These are phyloP conservation scores for Novymonas esmeraldas DNA, from an alignment of 208 protist genomes.

Conservation along the genomic window DNA sequence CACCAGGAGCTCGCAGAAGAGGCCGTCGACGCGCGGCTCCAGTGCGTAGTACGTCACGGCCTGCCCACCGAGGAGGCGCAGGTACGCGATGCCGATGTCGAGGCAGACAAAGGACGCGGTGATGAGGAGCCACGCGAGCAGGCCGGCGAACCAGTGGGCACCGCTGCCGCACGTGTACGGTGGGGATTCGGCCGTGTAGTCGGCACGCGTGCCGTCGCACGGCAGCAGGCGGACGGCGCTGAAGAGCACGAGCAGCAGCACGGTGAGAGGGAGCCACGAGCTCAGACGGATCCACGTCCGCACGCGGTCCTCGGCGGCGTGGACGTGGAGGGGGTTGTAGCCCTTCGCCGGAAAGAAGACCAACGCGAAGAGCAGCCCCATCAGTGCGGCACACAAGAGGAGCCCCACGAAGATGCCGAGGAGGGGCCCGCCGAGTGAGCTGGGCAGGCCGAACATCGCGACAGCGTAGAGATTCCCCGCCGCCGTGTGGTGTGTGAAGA, in stretches of 20 bases:
- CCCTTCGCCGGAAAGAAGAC: constrained; percentile 17
- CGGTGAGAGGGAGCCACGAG: constrained; percentile 22
- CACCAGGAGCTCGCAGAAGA: constrained; percentile 31
- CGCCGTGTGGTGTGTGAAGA: constrained; percentile 28
- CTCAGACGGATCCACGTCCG: constrained; percentile 12
- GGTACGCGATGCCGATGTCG: constrained; percentile 11
- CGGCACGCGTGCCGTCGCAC: constrained; percentile 12
- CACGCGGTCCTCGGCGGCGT: constrained; percentile 7
- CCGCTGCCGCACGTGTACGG: constrained; percentile 16
- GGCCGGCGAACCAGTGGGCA: constrained; percentile 7
- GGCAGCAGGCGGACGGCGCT: constrained; percentile 12
- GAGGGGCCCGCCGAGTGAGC: not conserved
- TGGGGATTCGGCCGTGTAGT: not conserved
- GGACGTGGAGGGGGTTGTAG: constrained; percentile 19
- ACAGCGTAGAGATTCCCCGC: constrained; percentile 18
- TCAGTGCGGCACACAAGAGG: constrained; percentile 13
- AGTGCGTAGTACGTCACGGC: constrained; percentile 29
- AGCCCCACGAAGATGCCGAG: constrained; percentile 8
- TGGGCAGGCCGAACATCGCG: constrained; percentile 19
- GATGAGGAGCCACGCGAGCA: constrained; percentile 15
- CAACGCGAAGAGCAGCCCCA: constrained; percentile 2
- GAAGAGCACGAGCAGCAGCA: constrained; percentile 24
- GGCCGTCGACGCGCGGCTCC: constrained; percentile 25
- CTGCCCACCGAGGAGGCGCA: constrained; percentile 17
- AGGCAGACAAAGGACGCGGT: constrained; percentile 16